Evolutionary conservation across 1,139 yeast genomes (phyloP).

Genomic region (Lodderomyces jiufengensis): DNA sequence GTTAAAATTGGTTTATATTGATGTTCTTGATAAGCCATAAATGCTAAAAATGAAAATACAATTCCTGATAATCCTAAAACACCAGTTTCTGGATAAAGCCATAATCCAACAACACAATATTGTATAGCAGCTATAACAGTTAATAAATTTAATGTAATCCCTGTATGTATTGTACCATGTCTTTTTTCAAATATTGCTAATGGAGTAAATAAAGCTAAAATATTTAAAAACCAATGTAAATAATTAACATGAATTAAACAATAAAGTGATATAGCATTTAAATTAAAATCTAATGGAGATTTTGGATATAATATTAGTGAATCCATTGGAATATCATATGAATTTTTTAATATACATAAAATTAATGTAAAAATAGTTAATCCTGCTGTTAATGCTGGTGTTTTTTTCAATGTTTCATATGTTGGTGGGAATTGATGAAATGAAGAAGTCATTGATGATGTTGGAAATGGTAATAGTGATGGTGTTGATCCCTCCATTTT

Average conservation of each 20-base stretch:
- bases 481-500: neutral
- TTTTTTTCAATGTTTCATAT: conserved; percentile 3
- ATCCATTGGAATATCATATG: conserved; percentile 23
- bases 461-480: too few relatives aligned
- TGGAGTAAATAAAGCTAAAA: conserved; percentile 57
- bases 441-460: neutral
- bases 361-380: conserved; percentile 50
- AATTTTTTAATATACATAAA: conserved; percentile 24
- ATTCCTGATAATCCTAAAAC: conserved; percentile 74
- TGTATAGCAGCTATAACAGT: conserved; percentile 70
- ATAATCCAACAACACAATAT: conserved; percentile 53
- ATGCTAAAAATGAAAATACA: conserved; percentile 69
- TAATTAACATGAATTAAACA: conserved; percentile 64
- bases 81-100: conserved; percentile 50
- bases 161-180: conserved; percentile 88
- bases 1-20: conserved; percentile 42
- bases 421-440: conserved; percentile 4
- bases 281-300: conserved; percentile 53
- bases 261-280: conserved; percentile 69
- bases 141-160: conserved; percentile 69
- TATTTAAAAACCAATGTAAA: conserved; percentile 62
- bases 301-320: conserved; percentile 43
- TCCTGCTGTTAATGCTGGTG: conserved; percentile 69
- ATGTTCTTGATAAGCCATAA: conserved; percentile 60
- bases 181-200: conserved; percentile 65